Percentiles rank a stretch among this genome's conserved stretches.
Conservation (phyloP, 192 early-diverging fungal genomes). For the Paraglomus occultum region DNA sequence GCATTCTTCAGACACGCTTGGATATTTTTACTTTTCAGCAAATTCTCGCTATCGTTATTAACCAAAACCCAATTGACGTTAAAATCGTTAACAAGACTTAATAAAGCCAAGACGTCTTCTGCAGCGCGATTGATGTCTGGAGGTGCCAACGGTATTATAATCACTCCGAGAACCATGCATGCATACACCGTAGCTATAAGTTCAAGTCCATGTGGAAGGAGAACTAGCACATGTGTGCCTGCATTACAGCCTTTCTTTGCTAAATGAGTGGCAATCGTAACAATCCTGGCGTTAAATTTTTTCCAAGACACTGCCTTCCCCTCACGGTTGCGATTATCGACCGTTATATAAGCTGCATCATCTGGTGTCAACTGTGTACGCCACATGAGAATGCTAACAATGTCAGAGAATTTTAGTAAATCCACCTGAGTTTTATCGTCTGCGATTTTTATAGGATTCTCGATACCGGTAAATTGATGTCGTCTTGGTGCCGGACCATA, state of each 20-base stretch:
- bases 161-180: constrained; percentile 75
- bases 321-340: constrained; percentile 61
- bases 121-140: constrained; percentile 60
- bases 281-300: constrained; percentile 67
- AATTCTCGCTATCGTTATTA: constrained; percentile 62
- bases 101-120: constrained; percentile 68
- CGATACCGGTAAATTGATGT: constrained; percentile 71
- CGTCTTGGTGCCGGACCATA: constrained; percentile 31
- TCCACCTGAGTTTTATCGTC: constrained; percentile 74
- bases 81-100: constrained; percentile 63
- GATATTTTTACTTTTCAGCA: constrained; percentile 62
- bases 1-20: constrained; percentile 54
- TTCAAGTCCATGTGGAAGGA: constrained; percentile 69
- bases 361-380: constrained; percentile 62
- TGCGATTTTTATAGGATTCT: constrained; percentile 54
- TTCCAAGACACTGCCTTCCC: constrained; percentile 64
- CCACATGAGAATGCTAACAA: constrained; percentile 75
- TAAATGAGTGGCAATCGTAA: constrained; percentile 62
- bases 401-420: constrained; percentile 61
- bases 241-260: constrained; percentile 58
- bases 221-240: constrained; percentile 59
- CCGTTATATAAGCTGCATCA: constrained; percentile 56
- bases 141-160: constrained; percentile 68
- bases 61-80: constrained; percentile 56
- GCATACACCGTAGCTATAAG: constrained; percentile 71